Evolutionary conservation across 257 asterid species (phyloP), one percentile per base, ranked within the genome.

Genomic region (Solanum corneliomulleri): DNA sequence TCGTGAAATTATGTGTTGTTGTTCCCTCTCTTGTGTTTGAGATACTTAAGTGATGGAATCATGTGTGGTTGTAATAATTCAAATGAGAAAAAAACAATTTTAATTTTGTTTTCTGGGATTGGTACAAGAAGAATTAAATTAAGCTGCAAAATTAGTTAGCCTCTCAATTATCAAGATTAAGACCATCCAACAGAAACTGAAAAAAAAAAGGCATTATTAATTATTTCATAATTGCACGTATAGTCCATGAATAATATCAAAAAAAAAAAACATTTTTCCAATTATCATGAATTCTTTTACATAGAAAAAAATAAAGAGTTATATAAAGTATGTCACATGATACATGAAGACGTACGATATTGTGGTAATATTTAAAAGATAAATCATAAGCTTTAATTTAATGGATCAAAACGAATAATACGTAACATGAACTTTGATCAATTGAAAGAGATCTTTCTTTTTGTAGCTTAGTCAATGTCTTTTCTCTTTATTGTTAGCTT

Each of bases 111-210:
- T 69, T 52, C 15, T 87, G 39, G 81, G 44, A 56, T 69, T 81
- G 37, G 84, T 84, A 84, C 41, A 88, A 89, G 14, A 60, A 89
- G 88, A 89, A 91, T 87, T 89, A 69, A 71, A 68, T 84, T 89
- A 89, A 88, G 91, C 72, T 75, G 77, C 88, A 88, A 90, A 89
- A 45, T 83, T 83, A 31, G 93, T 87, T 91, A 60, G 86, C 85
- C 66, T 42, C 87, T 88, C 87, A 89, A 86, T 85, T 93, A 88
- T 71, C 83, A 45, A 85, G 83, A 44, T 75, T 85, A 45, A 58
- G 83, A 86, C 88, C 52, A 56, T 64, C 82, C 74, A 58, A 72
- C 85, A 44, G 72, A 47, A 86, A 72, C 21, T 27, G 13, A 41
- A 86, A 72, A 75, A 75, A 42, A 85, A 58, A n/a, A 27, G 33